Conservation (phyloP, 768 basidiomycete genomes). For the Auricularia sp. region DNA sequence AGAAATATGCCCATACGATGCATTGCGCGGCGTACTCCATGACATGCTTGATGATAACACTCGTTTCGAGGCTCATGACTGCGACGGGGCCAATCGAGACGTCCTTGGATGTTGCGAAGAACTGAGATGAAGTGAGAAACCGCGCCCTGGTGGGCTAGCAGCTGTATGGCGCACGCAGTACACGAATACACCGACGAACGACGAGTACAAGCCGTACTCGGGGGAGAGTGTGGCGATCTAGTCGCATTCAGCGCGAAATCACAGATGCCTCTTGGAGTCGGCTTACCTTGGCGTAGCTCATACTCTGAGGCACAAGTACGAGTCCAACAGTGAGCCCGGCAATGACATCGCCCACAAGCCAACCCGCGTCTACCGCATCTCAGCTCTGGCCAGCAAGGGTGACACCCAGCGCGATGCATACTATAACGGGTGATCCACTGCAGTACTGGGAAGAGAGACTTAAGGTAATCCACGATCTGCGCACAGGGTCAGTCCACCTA, state of each 20-base stretch:
- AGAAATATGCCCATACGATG: background rate
- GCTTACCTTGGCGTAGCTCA: slow-evolving; percentile 73
- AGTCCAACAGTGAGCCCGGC: slow-evolving; percentile 91
- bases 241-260: background rate
- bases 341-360: slow-evolving; percentile 52
- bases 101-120: slow-evolving; percentile 97
- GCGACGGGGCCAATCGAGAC: slow-evolving; percentile 99
- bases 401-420: slow-evolving; percentile 23
- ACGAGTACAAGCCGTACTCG: slow-evolving; percentile 89
- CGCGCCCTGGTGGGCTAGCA: background rate
- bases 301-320: slow-evolving; percentile 88
- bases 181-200: slow-evolving; percentile 76
- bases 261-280: background rate
- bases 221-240: slow-evolving; percentile 64
- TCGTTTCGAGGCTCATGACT: slow-evolving; percentile 87
- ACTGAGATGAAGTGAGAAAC: slow-evolving; percentile 28
- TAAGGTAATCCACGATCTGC: slow-evolving; percentile 55
- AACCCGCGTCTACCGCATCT: background rate
- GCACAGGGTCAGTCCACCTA: slow-evolving; percentile 2
- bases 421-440: slow-evolving; percentile 85
- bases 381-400: background rate
- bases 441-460: slow-evolving; percentile 72
- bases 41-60: slow-evolving; percentile 68
- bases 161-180: slow-evolving; percentile 54
- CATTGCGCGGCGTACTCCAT: slow-evolving; percentile 15